A percentile compares a stretch with the other conserved stretches of the same genome.
phyloP scores from a whole-genome alignment of 768 basidiomycete genomes.

The Lactarius evosmus region DNA sequence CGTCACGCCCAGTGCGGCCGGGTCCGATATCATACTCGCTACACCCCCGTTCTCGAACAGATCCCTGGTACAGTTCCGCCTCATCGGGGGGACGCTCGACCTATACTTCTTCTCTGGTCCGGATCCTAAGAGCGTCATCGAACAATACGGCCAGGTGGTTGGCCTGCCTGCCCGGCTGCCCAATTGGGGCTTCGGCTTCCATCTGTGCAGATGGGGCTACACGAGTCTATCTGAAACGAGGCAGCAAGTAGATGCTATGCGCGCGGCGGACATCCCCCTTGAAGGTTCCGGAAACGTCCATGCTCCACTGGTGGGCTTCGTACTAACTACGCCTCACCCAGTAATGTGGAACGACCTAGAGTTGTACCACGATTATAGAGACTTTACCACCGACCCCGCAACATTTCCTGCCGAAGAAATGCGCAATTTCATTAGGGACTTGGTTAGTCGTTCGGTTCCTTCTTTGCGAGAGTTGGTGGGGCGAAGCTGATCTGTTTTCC shows the following conservation, averaged over 20 bases:
- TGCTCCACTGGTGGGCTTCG: not conserved
- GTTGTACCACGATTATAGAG: conserved; percentile 62
- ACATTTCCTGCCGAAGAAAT: conserved; percentile 57
- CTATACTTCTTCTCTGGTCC: conserved; percentile 69
- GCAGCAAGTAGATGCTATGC: conserved; percentile 54
- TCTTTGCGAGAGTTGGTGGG: not conserved
- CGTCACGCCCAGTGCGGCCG: conserved; percentile 49
- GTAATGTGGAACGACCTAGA: conserved; percentile 83
- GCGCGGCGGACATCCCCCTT: conserved; percentile 68
- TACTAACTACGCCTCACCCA: conserved; percentile 29
- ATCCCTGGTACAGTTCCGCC: conserved; percentile 68
- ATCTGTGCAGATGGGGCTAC: conserved; percentile 64
- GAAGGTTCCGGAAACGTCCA: conserved; percentile 47
- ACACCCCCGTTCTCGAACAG: conserved; percentile 53
- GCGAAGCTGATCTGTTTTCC: not conserved
- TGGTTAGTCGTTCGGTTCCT: conserved; percentile 42
- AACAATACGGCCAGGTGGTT: conserved; percentile 66
- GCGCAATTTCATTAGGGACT: conserved; percentile 48
- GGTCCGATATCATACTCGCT: conserved; percentile 65
- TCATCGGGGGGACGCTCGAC: conserved; percentile 72
- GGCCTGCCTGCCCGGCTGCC: conserved; percentile 72
- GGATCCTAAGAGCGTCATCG: conserved; percentile 53
- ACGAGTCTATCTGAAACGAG: conserved; percentile 52
- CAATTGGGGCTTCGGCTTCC: conserved; percentile 75
- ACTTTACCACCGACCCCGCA: conserved; percentile 67